Conservation (phyloP, 257 asterid species). For the Solanum chilense region DNA sequence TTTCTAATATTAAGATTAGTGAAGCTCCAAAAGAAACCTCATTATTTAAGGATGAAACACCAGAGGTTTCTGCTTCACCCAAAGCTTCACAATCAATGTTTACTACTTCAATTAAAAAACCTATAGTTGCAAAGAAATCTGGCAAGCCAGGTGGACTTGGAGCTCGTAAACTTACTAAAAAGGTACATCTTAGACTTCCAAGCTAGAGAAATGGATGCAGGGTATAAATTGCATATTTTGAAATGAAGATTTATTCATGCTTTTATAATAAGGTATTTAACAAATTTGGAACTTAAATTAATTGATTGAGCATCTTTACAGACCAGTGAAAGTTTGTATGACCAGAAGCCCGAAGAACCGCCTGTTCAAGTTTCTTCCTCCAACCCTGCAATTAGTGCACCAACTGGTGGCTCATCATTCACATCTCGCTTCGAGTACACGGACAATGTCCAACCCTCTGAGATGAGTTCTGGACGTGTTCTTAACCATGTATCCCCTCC, state of each 20-base stretch:
- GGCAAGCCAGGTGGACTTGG: conserved; percentile 91
- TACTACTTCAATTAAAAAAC: conserved; percentile 49
- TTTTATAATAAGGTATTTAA: background rate
- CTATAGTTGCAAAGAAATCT: conserved; percentile 69
- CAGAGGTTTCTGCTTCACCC: conserved; percentile 53
- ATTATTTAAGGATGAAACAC: conserved; percentile 30
- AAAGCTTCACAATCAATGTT: conserved; percentile 49
- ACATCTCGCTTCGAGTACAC: conserved; percentile 76
- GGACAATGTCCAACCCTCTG: conserved; percentile 61
- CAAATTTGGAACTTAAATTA: background rate
- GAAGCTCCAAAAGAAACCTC: conserved; percentile 43
- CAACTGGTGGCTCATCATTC: conserved; percentile 38
- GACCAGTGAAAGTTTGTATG: conserved; percentile 86
- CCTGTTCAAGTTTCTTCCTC: conserved; percentile 49
- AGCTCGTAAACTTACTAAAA: conserved; percentile 78
- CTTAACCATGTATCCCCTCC: conserved; percentile 70
- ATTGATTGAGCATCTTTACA: conserved; percentile 17
- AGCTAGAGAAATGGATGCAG: background rate
- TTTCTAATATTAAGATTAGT: conserved; percentile 33
- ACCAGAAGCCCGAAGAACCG: conserved; percentile 86
- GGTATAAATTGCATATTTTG: background rate
- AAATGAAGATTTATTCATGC: background rate
- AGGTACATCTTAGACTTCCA: conserved; percentile 32
- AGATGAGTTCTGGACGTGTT: conserved; percentile 54
- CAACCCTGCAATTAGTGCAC: conserved; percentile 33